Percentiles rank a stretch among this genome's conserved stretches.
These are phyloP conservation scores for Sporothrix globosa DNA, from an alignment of 2,329 filamentous ascomycete genomes.

Conservation along the genomic window DNA sequence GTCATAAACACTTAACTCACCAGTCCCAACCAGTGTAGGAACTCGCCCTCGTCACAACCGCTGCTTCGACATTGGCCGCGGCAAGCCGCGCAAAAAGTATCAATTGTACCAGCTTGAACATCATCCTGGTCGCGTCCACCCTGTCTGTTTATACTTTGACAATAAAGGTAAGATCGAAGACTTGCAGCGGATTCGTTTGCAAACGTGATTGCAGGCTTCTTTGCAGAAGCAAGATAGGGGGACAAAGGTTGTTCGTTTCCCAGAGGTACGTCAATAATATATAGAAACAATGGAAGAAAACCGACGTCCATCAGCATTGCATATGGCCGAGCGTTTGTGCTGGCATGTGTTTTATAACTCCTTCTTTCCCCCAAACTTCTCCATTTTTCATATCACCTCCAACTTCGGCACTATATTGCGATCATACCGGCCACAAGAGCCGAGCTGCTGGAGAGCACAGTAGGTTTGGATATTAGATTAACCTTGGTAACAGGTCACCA, in stretches of 20 bases:
- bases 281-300: background rate
- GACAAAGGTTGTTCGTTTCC: background rate
- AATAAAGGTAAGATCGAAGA: background rate
- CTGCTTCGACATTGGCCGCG: background rate
- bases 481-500: background rate
- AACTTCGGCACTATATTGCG: background rate
- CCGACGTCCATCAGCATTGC: background rate
- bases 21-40: constrained; percentile 15
- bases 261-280: background rate
- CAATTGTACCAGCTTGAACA: background rate
- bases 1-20: background rate
- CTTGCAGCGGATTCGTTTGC: background rate
- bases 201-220: background rate
- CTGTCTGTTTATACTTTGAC: background rate
- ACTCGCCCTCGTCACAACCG: background rate
- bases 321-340: background rate
- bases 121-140: background rate
- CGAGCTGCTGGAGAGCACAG: background rate
- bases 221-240: no score
- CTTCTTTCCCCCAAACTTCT: background rate
- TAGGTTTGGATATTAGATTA: background rate
- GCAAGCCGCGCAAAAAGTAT: background rate
- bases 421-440: background rate
- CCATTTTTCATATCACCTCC: background rate
- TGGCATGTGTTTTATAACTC: background rate